These are phyloP conservation scores for Coniosporium apollinis DNA, from an alignment of 495 filamentous ascomycete genomes.

Conservation along the genomic window DNA sequence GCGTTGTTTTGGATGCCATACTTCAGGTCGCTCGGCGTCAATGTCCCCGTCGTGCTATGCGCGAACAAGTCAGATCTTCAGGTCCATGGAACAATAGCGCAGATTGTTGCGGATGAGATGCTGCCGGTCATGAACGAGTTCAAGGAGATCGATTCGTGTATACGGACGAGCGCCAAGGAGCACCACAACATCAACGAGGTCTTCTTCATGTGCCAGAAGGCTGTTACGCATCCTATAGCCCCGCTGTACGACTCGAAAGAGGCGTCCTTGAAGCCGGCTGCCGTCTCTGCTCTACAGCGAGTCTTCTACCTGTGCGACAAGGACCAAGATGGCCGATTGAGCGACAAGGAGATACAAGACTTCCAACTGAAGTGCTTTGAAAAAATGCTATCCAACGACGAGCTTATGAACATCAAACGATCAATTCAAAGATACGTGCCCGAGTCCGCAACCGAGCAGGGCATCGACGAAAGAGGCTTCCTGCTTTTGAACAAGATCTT, in stretches of 20 bases:
- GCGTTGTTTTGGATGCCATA: constrained; percentile 96
- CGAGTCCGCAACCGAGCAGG: constrained; percentile 46
- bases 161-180: constrained; percentile 85
- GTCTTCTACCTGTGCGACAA: constrained; percentile 94
- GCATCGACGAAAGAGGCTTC: constrained; percentile 69
- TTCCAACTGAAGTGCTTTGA: constrained; percentile 88
- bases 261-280: constrained; percentile 64
- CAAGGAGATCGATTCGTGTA: constrained; percentile 96
- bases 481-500: constrained; percentile 86
- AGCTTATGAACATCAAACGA: constrained; percentile 75
- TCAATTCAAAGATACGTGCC: constrained; percentile 54
- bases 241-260: constrained; percentile 95
- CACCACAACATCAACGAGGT: constrained; percentile 93
- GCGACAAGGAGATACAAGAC: constrained; percentile 73
- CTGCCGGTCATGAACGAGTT: constrained; percentile 96
- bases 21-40: constrained; percentile 91
- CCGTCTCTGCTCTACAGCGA: constrained; percentile 65
- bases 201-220: constrained; percentile 94
- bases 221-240: constrained; percentile 94
- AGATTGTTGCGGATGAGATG: constrained; percentile 93
- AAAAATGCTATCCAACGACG: constrained; percentile 58
- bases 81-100: constrained; percentile 48
- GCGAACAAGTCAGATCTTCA: constrained; percentile 89
- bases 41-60: constrained; percentile 90
- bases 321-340: constrained; percentile 89